Conservation (phyloP, 495 filamentous ascomycete species). For the Podospora pseudocomata region DNA sequence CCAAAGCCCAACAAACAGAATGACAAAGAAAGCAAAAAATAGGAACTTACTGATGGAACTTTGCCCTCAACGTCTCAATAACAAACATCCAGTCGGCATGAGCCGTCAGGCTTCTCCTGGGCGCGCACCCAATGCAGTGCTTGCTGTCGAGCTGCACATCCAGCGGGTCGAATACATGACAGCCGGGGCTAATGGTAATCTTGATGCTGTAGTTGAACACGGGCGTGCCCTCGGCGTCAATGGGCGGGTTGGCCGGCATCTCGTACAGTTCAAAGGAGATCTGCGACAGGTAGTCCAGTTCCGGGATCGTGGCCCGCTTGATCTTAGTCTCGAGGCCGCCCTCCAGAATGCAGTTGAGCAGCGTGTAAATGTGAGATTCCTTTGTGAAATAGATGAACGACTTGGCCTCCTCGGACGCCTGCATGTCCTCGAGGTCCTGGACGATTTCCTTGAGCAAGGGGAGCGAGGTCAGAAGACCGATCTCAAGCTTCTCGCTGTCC, state of each 20-base stretch:
- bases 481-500: slow-evolving; percentile 92
- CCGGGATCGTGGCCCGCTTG: slow-evolving; percentile 85
- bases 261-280: slow-evolving; percentile 98
- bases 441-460: slow-evolving; percentile 95
- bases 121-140: slow-evolving; percentile 90
- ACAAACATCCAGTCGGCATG: slow-evolving; percentile 94
- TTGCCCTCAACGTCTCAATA: slow-evolving; percentile 87
- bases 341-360: slow-evolving; percentile 96
- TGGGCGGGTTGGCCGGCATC: slow-evolving; percentile 65
- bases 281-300: slow-evolving; percentile 95
- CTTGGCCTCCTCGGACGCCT: slow-evolving; percentile 87
- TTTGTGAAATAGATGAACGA: slow-evolving; percentile 99
- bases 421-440: slow-evolving; percentile 92
- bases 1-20: slow-evolving; percentile 17
- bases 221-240: slow-evolving; percentile 40
- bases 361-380: slow-evolving; percentile 96
- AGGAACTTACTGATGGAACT: slow-evolving; percentile 79
- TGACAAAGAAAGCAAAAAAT: slow-evolving; percentile 5
- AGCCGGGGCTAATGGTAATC: slow-evolving; percentile 91
- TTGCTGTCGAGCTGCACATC: slow-evolving; percentile 94
- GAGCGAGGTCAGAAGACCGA: slow-evolving; percentile 88
- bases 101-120: slow-evolving; percentile 81
- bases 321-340: slow-evolving; percentile 91
- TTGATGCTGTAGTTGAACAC: slow-evolving; percentile 90
- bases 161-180: slow-evolving; percentile 90